phyloP scores from a whole-genome alignment of 78 protist species.

The Polysphondylium violaceum region DNA sequence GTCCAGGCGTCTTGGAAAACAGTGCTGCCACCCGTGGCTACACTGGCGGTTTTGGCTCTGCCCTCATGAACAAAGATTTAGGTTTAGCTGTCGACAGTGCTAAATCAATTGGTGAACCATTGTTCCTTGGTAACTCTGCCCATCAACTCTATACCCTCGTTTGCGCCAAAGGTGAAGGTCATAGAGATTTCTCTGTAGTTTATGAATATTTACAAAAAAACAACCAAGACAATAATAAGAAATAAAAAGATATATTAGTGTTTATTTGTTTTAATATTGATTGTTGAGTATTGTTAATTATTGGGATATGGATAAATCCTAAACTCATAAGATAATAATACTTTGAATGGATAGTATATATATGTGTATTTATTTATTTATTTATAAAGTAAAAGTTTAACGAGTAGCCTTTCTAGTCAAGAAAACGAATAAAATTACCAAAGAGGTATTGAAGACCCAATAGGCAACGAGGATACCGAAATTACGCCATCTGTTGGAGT shows the following conservation, averaged over 20 bases:
- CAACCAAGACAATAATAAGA: slow-evolving; percentile 14
- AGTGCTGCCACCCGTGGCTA: slow-evolving; percentile 87
- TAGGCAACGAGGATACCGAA: slow-evolving; percentile 34
- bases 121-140: slow-evolving; percentile 83
- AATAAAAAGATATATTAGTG: neutral
- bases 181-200: slow-evolving; percentile 79
- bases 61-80: slow-evolving; percentile 94
- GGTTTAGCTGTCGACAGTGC: slow-evolving; percentile 93
- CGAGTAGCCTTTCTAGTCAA: slow-evolving; percentile 65
- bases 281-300: no score
- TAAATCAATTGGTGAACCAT: slow-evolving; percentile 61
- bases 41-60: slow-evolving; percentile 95
- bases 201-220: slow-evolving; percentile 77
- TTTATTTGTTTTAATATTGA: neutral
- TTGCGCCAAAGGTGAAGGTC: slow-evolving; percentile 68
- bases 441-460: slow-evolving; percentile 26
- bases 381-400: no score
- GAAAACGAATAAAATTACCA: slow-evolving; percentile 44
- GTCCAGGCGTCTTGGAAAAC: slow-evolving; percentile 93
- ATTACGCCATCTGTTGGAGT: slow-evolving; percentile 40
- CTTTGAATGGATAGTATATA: no score
- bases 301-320: no score
- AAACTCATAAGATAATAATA: no score
- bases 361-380: no score
- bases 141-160: slow-evolving; percentile 74